Evolutionary conservation across 306 rosid genomes (phyloP).

Genomic region (Quercus wislizeni): DNA sequence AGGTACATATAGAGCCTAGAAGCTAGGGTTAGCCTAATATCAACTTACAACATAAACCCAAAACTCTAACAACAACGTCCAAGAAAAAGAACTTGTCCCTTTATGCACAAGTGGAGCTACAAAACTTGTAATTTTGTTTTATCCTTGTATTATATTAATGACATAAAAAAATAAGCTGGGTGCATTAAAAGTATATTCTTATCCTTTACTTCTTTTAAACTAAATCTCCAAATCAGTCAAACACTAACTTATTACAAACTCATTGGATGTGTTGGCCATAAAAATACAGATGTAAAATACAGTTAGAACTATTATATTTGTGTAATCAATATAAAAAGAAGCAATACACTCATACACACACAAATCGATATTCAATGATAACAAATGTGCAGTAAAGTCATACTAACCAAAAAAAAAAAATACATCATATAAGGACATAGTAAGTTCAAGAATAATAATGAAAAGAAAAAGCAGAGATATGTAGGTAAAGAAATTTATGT

Average conservation of each 20-base stretch:
- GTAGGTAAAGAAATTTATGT: neutral
- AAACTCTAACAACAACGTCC: neutral
- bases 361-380: neutral
- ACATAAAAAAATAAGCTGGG: neutral
- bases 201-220: neutral
- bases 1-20: too few relatives aligned
- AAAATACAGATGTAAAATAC: neutral
- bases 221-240: neutral
- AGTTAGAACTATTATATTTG: neutral
- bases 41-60: too few relatives aligned
- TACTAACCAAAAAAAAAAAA: too few relatives aligned
- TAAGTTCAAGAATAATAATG: neutral
- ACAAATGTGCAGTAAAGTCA: neutral
- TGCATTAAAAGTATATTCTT: neutral
- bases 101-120: neutral
- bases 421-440: neutral
- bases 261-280: too few relatives aligned
- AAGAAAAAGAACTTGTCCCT: neutral
- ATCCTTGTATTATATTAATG: neutral
- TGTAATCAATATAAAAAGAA: neutral
- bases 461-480: neutral
- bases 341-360: neutral
- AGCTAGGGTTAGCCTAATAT: too few relatives aligned
- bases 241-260: too few relatives aligned
- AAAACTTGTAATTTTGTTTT: neutral